Evolutionary conservation across 1,284 basidiomycete species (phyloP).

Genomic region (Cryptococcus jaspeensis): DNA sequence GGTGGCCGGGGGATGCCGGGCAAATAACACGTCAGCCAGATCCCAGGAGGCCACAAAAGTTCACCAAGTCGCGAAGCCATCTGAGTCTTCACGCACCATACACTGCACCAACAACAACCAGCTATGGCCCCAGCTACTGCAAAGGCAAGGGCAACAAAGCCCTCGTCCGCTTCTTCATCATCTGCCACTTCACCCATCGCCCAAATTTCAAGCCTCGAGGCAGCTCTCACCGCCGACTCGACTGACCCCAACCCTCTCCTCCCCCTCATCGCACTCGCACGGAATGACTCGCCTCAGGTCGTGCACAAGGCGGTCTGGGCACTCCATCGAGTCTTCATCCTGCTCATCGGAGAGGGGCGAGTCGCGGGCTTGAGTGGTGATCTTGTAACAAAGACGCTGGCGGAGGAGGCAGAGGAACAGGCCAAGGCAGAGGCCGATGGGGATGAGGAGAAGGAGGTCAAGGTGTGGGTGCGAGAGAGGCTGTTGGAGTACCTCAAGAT

Average conservation of each 20-base stretch:
- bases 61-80: too few relatives aligned
- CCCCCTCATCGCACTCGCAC: constrained; percentile 65
- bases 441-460: constrained; percentile 65
- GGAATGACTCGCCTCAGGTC: constrained; percentile 54
- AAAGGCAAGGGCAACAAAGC: not conserved
- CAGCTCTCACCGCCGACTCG: constrained; percentile 36
- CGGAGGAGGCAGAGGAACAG: constrained; percentile 3
- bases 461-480: constrained; percentile 71
- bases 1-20: too few relatives aligned
- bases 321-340: constrained; percentile 73
- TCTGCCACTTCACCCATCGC: constrained; percentile 4
- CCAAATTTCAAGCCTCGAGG: constrained; percentile 38
- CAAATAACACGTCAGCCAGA: too few relatives aligned
- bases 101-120: not conserved
- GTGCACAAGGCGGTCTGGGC: constrained; percentile 77
- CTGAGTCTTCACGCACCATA: too few relatives aligned
- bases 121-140: not conserved
- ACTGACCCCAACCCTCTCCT: constrained; percentile 74
- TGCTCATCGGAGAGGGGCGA: constrained; percentile 62
- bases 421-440: constrained; percentile 12
- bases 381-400: not conserved
- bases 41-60: too few relatives aligned
- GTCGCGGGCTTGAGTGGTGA: constrained; percentile 50
- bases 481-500: constrained; percentile 67
- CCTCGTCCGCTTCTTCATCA: not conserved